Conservation (phyloP, 345 rosid species). For the Populus nigra region DNA sequence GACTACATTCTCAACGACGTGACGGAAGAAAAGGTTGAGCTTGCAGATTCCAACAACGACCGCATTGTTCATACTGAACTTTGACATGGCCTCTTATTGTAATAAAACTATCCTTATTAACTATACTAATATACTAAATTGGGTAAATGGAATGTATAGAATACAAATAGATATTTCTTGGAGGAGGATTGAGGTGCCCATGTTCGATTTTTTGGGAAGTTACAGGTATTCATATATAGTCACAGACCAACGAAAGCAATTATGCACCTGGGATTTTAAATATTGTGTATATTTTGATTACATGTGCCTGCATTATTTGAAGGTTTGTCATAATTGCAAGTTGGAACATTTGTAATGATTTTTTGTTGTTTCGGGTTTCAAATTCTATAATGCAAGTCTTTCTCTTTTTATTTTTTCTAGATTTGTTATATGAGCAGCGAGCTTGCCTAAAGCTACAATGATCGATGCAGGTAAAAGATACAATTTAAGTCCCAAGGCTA, state of each 20-base stretch:
- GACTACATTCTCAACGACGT: not conserved
- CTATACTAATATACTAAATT: conserved; percentile 6
- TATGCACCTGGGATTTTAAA: conserved; percentile 3
- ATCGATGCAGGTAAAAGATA: too few species aligned
- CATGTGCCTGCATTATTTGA: not conserved
- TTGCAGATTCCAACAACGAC: conserved; percentile 21
- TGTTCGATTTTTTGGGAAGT: not conserved
- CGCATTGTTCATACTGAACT: conserved; percentile 60
- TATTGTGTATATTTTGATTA: not conserved
- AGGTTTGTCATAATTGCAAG: not conserved
- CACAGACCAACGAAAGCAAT: not conserved
- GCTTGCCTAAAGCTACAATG: too few species aligned
- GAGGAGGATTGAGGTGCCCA: conserved; percentile 6
- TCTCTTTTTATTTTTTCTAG: too few species aligned
- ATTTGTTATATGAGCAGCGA: too few species aligned
- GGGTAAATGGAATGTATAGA: conserved; percentile 3
- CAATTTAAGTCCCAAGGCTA: too few species aligned
- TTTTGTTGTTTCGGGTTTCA: not conserved
- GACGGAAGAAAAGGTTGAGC: conserved; percentile 11
- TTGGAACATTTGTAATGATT: not conserved
- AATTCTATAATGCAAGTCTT: too few species aligned
- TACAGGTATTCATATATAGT: not conserved
- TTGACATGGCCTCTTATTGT: conserved; percentile 18
- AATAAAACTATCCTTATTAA: not conserved
- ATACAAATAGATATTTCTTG: not conserved